A percentile compares a stretch with the other conserved stretches of the same genome.
Conservation (phyloP, 2,329 filamentous ascomycete species). For the Colletotrichum neosansevieriae region DNA sequence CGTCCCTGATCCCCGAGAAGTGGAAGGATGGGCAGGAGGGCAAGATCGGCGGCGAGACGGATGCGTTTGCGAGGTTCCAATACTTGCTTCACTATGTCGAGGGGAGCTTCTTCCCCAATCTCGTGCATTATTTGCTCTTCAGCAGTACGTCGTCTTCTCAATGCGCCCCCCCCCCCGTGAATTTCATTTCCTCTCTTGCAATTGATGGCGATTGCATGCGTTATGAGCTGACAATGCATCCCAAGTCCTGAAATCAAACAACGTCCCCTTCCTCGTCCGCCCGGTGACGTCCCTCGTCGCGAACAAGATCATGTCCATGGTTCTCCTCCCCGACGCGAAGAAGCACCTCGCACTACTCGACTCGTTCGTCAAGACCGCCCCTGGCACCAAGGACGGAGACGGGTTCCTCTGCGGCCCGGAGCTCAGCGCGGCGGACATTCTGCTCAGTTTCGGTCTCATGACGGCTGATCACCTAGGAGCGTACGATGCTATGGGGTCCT, state of each 20-base stretch:
- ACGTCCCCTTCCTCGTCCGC: conserved; percentile 66
- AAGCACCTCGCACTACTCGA: conserved; percentile 63
- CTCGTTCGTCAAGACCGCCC: conserved; percentile 59
- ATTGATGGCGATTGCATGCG: too few species aligned
- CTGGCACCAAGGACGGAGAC: conserved; percentile 47
- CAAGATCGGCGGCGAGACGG: conserved; percentile 70
- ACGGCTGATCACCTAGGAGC: conserved; percentile 50
- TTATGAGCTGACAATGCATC: background rate
- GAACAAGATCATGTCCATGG: conserved; percentile 54
- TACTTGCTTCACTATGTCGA: conserved; percentile 88
- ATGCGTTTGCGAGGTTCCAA: conserved; percentile 69
- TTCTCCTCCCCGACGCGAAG: conserved; percentile 61
- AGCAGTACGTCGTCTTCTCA: background rate
- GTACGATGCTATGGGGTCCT: conserved; percentile 56
- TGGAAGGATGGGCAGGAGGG: conserved; percentile 70
- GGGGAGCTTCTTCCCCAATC: conserved; percentile 81
- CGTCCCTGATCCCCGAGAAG: conserved; percentile 61
- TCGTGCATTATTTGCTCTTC: conserved; percentile 67
- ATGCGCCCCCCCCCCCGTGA: too few species aligned
- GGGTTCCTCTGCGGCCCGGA: conserved; percentile 62
- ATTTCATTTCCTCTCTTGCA: background rate
- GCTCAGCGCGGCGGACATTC: conserved; percentile 65
- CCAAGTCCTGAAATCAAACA: conserved; percentile 58
- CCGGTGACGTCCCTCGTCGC: conserved; percentile 62
- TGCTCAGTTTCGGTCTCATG: conserved; percentile 66